A percentile compares a stretch with the other conserved stretches of the same genome.
Conservation (phyloP, 306 rosid species). For the Glycyrrhiza uralensis region DNA sequence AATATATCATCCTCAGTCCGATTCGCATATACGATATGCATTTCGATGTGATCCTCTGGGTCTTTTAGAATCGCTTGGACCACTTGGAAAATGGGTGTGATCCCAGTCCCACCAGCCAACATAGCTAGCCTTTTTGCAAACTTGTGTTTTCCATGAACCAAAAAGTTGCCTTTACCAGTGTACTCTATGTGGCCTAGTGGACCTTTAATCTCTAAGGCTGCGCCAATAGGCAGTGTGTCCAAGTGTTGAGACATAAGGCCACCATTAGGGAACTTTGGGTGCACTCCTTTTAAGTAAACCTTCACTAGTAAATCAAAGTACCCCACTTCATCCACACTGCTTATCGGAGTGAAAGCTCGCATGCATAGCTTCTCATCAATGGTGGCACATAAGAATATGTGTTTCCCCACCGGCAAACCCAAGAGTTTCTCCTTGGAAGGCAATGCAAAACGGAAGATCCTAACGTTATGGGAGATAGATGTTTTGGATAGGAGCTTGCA, state of each 20-base stretch:
- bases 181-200: conserved; percentile 89
- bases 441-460: conserved; percentile 59
- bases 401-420: conserved; percentile 83
- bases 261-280: conserved; percentile 72
- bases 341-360: conserved; percentile 87
- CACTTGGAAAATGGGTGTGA: conserved; percentile 49
- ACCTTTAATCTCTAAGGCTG: conserved; percentile 63
- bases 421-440: conserved; percentile 56
- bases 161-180: conserved; percentile 54
- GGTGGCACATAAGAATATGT: conserved; percentile 59
- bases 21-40: conserved; percentile 75
- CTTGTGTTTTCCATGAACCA: conserved; percentile 48
- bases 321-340: conserved; percentile 53
- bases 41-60: conserved; percentile 66
- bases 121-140: conserved; percentile 62
- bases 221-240: conserved; percentile 50
- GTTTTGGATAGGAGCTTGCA: conserved; percentile 58
- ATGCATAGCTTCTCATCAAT: conserved; percentile 67
- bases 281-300: conserved; percentile 62
- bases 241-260: conserved; percentile 72
- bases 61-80: conserved; percentile 71
- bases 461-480: conserved; percentile 59
- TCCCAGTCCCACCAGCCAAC: conserved; percentile 69
- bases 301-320: conserved; percentile 71
- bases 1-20: conserved; percentile 73